phyloP scores from a whole-genome alignment of 768 basidiomycete genomes.

The Daedaleopsis nitida region DNA sequence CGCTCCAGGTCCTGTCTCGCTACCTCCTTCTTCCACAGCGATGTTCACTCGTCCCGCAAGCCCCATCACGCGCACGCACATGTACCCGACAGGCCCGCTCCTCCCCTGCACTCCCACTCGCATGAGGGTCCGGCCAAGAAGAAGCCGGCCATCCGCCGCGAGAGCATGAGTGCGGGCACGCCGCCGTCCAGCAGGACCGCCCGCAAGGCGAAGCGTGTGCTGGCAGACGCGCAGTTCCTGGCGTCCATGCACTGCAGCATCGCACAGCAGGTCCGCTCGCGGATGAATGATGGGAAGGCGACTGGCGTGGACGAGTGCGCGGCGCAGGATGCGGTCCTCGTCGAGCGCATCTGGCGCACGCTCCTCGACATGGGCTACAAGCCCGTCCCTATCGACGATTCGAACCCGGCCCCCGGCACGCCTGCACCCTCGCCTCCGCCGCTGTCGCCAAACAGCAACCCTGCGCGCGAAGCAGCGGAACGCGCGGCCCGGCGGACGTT shows the following conservation, averaged over 20 bases:
- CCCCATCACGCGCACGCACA: background rate
- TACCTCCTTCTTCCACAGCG: conserved; percentile 24
- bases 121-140: background rate
- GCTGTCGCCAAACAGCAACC: background rate
- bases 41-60: conserved; percentile 4
- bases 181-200: conserved; percentile 30
- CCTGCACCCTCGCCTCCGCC: background rate
- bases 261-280: conserved; percentile 22
- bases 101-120: background rate
- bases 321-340: conserved; percentile 37
- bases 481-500: conserved; percentile 12
- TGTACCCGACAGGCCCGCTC: conserved; percentile 1
- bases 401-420: background rate
- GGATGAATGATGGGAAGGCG: background rate
- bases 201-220: conserved; percentile 27
- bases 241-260: conserved; percentile 40
- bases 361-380: conserved; percentile 36
- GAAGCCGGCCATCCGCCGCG: conserved; percentile 5
- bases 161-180: conserved; percentile 21
- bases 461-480: conserved; percentile 11
- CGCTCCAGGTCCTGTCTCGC: conserved; percentile 34
- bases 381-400: conserved; percentile 16
- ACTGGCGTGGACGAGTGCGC: conserved; percentile 18
- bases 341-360: conserved; percentile 34
- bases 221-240: conserved; percentile 39